Percentiles rank a stretch among this genome's conserved stretches.
phyloP scores from a whole-genome alignment of 257 asterid genomes.

The Orobanche coerulescens region DNA sequence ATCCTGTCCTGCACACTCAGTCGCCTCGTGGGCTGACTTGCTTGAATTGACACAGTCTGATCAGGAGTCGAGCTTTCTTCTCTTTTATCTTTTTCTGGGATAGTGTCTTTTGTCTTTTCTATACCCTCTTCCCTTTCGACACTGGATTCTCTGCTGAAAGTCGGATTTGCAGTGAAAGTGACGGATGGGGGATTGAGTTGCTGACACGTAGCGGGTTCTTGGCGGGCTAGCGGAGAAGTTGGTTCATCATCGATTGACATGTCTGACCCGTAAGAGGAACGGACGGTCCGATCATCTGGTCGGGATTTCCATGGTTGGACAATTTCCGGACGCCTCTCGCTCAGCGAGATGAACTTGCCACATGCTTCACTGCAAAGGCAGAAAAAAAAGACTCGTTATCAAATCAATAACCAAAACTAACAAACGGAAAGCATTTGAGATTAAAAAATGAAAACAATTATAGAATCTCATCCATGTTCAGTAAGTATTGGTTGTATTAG shows the following conservation, averaged over 20 bases:
- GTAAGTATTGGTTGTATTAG: neutral
- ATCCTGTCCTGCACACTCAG: conserved; percentile 92
- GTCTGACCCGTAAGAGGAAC: conserved; percentile 51
- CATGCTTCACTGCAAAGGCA: conserved; percentile 69
- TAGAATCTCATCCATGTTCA: neutral
- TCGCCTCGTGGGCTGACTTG: conserved; percentile 52
- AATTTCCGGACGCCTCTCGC: conserved; percentile 56
- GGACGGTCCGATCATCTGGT: conserved; percentile 43
- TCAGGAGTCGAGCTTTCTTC: conserved; percentile 32
- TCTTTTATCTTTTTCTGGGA: conserved; percentile 26
- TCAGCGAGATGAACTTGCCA: conserved; percentile 49
- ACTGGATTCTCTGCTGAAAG: conserved; percentile 31
- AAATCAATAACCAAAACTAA: neutral
- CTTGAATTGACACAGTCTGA: conserved; percentile 28
- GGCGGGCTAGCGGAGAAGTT: conserved; percentile 29
- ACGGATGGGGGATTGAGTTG: conserved; percentile 23
- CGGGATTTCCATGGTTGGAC: conserved; percentile 40
- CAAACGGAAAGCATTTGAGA: neutral
- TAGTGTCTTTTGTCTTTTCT: conserved; percentile 12
- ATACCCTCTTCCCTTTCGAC: conserved; percentile 28
- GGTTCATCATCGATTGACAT: conserved; percentile 45
- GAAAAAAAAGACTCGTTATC: neutral
- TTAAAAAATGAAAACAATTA: neutral
- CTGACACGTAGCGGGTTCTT: conserved; percentile 25
- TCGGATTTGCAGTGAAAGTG: conserved; percentile 20